Base-by-base conservation (phyloP, 805 yeast genomes). In the Metschnikowia continentalis region DNA sequence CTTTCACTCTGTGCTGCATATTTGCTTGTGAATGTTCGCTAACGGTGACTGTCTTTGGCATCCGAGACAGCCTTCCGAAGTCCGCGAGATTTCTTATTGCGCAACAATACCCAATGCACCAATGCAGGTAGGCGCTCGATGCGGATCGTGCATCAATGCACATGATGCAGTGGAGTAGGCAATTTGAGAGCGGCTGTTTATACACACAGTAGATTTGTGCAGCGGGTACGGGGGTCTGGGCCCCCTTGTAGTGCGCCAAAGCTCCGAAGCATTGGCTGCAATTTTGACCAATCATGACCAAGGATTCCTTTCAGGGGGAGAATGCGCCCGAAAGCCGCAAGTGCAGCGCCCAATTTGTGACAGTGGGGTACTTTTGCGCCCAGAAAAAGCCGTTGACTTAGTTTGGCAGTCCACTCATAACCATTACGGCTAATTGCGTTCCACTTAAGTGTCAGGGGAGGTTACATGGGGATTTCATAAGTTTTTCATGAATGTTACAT, bases 61-160 rank as follows among this genome's bases (percentile, higher is more conserved):
- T 8, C 32, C 42, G 19, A 39, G 32, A 37, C 32, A 32, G 36
- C 35, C 3, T 32, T 32, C 43, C 45, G 45, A 42, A 32, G 35
- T 32, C 36, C 37, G 45, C 45, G 45, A 42, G 17, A 42, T 32
- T 32, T 42, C 32, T 22, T 7, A 42, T 32, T 19, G 46, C 46
- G 37, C 46, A 19, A 33, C 46, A 20, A 42, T 32, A 32, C 37
- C 20, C 40, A 32, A 22, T 14, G 32, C 38, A 35, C 20, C 40
- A 32, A 22, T 14, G 32, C 38, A 35, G 37, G 14, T 20, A 2
- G 10, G 38, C 46, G 23, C 46, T 42, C 32, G 32, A 20, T 22
- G 46, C 38, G 30, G 30, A 17, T 22, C 46, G 20, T 33, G 38
- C 22, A 33, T 42, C n/a, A 15, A 42, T 14, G 37, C 46, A 42